A percentile compares a stretch with the other conserved stretches of the same genome.
phyloP scores from a whole-genome alignment of 148 eudicot genomes.

The Agrostemma githago region DNA sequence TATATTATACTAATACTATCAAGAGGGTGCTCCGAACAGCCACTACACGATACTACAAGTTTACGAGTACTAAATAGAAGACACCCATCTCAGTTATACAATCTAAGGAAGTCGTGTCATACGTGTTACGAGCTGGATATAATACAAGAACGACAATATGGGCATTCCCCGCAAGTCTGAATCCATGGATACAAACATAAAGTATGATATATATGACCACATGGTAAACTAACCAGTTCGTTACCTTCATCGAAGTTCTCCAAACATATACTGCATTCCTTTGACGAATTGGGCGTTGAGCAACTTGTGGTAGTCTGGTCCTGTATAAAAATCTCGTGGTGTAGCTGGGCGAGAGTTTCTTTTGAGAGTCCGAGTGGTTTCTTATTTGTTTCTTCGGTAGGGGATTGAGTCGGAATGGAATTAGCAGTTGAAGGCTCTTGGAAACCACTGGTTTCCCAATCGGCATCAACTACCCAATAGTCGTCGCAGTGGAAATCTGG shows the following conservation, averaged over 20 bases:
- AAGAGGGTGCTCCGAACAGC: background rate
- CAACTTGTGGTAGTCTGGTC: constrained; percentile 10
- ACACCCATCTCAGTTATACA: constrained; percentile 1
- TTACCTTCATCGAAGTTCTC: constrained; percentile 73
- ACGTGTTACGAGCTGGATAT: constrained; percentile 18
- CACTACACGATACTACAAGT: constrained; percentile 1
- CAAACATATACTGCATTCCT: constrained; percentile 79
- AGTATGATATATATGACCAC: constrained; percentile 65
- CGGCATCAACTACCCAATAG: constrained; percentile 37
- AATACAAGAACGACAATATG: constrained; percentile 55
- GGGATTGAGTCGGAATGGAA: constrained; percentile 17
- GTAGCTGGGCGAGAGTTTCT: constrained; percentile 43
- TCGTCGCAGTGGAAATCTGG: constrained; percentile 27
- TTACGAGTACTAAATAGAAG: background rate
- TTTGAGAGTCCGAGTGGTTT: constrained; percentile 56
- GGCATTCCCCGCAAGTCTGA: constrained; percentile 72
- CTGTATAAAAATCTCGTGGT: constrained; percentile 40
- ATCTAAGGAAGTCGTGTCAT: background rate
- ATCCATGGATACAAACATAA: constrained; percentile 80
- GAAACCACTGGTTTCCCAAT: constrained; percentile 45
- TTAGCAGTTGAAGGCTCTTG: constrained; percentile 25
- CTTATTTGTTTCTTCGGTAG: constrained; percentile 24
- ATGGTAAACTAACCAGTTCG: constrained; percentile 48
- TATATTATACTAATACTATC: background rate
- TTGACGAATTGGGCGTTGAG: constrained; percentile 24